Base-by-base conservation (phyloP, 768 basidiomycete genomes). In the Leccinum aurantiacum region DNA sequence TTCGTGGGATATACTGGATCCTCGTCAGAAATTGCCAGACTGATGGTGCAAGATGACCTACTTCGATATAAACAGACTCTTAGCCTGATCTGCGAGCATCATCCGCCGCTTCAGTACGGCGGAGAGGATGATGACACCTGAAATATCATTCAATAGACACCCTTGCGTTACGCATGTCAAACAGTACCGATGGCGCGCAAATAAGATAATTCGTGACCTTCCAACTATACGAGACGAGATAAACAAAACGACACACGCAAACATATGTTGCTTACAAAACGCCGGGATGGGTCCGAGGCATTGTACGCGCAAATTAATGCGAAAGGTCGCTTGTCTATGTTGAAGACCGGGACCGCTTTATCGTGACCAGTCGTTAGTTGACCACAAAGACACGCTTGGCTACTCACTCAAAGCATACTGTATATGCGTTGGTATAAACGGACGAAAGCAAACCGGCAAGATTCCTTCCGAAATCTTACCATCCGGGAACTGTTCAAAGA, bases 61-160 rank as follows among this genome's bases (percentile, higher is more conserved):
- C 91, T 95, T 95, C 13, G 92, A 94, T 60, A 95, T 95, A 75
- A 95, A 95, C 48, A 93, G 72, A 63, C 89, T 87, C 75, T 96
- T 97, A 1, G 95, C 90, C 70, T 96, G 95, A 71, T 98, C 95
- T 17, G 95, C 95, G 3, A 96, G 80, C 38, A 93, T 88, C 92
- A 97, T 95, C 25, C 93, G 79, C 57, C 93, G 84, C 73, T 97
- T 95, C 51, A 97, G 80, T 6, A 95, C 93, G 11, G 94, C 94
- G 35, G 92, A 94, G 37, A 97, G 80, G 54, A 97, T 95, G 62
- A 97, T 95, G 35, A 97, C 93, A 54, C 92, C 90, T 82, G 54
- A 37, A 48, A 51, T 15, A 22, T 38, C 17, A 57, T 55, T 53
- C 22, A 53, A 9, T 55, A 60, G 63, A 52, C 1, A 60, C 17